These are phyloP conservation scores for Termitomyces sp. DNA, from an alignment of 768 basidiomycete genomes.

Conservation along the genomic window DNA sequence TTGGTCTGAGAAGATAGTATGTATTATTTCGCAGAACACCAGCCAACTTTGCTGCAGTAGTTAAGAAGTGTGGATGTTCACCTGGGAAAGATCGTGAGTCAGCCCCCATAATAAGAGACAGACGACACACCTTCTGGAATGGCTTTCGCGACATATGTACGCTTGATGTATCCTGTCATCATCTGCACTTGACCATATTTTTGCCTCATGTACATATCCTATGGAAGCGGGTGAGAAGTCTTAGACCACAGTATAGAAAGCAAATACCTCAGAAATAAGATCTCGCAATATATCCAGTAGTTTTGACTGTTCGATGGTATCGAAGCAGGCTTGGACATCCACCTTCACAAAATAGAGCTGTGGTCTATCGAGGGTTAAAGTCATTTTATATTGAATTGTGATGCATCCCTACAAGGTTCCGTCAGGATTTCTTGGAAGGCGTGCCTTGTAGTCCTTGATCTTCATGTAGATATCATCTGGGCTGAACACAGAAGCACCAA, in stretches of 20 bases:
- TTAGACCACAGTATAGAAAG: neutral
- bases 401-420: constrained; percentile 49
- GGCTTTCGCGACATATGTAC: constrained; percentile 58
- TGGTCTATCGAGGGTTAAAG: constrained; percentile 47
- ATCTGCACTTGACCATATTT: constrained; percentile 65
- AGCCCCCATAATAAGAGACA: neutral
- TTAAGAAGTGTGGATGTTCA: constrained; percentile 72
- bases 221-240: neutral
- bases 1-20: constrained; percentile 85
- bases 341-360: constrained; percentile 94
- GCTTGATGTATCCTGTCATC: constrained; percentile 52
- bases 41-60: constrained; percentile 68
- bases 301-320: constrained; percentile 89
- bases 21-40: constrained; percentile 60
- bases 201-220: constrained; percentile 76
- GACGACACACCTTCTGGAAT: constrained; percentile 54
- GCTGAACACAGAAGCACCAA: constrained; percentile 83
- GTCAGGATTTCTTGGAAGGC: constrained; percentile 35
- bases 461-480: constrained; percentile 78
- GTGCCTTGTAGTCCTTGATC: constrained; percentile 67
- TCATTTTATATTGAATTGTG: neutral
- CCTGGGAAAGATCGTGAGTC: constrained; percentile 37
- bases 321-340: constrained; percentile 95
- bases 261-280: constrained; percentile 66
- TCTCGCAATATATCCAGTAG: constrained; percentile 72